Percentiles rank a stretch among this genome's conserved stretches.
These are phyloP conservation scores for Aureobasidium pullulans DNA, from an alignment of 2,329 filamentous ascomycete species.

Conservation along the genomic window DNA sequence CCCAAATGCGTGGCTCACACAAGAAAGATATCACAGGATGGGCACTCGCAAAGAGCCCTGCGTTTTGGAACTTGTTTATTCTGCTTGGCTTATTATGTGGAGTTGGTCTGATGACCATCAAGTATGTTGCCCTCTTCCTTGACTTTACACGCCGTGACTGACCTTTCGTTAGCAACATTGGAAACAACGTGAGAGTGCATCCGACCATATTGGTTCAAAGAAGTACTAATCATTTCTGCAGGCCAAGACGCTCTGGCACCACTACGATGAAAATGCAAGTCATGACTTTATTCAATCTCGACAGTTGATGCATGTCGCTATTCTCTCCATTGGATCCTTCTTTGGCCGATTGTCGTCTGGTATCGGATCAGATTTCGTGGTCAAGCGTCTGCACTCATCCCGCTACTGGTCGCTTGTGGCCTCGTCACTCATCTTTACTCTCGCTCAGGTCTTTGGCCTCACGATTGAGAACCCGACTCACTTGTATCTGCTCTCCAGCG, in stretches of 20 bases:
- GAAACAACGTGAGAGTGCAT: constrained; percentile 52
- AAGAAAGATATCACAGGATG: constrained; percentile 87
- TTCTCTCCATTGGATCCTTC: constrained; percentile 85
- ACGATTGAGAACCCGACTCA: constrained; percentile 68
- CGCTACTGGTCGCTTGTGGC: constrained; percentile 86
- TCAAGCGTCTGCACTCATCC: constrained; percentile 70
- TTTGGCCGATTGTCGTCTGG: constrained; percentile 66
- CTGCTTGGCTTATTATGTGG: constrained; percentile 88
- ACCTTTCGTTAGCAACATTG: constrained; percentile 67
- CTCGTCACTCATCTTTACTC: constrained; percentile 67
- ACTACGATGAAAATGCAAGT: constrained; percentile 67
- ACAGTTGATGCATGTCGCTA: constrained; percentile 88
- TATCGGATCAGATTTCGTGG: constrained; percentile 83
- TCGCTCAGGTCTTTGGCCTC: constrained; percentile 71
- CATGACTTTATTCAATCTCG: constrained; percentile 69
- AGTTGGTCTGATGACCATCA: constrained; percentile 97
- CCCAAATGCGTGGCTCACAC: constrained; percentile 62
- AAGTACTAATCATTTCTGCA: not conserved
- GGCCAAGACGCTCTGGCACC: constrained; percentile 74
- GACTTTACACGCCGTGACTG: constrained; percentile 21
- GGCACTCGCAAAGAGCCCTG: constrained; percentile 59
- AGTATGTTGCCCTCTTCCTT: constrained; percentile 52
- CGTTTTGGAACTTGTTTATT: constrained; percentile 87
- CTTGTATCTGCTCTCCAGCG: constrained; percentile 68
- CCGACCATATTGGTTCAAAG: too few relatives aligned